A percentile compares a stretch with the other conserved stretches of the same genome.
phyloP scores from a whole-genome alignment of 306 rosid genomes.

The Arachis hypogaea region DNA sequence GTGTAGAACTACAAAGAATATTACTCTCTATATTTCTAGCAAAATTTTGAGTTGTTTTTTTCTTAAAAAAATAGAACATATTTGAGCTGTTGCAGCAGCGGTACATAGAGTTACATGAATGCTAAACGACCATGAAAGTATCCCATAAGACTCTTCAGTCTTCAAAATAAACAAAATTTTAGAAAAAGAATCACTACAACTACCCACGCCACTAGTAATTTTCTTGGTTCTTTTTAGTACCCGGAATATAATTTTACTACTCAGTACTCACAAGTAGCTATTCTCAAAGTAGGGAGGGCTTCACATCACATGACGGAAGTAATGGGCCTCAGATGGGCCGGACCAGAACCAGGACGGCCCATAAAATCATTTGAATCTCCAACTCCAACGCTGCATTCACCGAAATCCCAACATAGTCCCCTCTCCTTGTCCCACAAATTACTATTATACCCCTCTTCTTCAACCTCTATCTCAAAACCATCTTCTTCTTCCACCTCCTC shows the following conservation, averaged over 20 bases:
- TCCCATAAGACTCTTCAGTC: neutral
- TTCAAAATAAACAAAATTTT: no score
- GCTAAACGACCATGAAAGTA: neutral
- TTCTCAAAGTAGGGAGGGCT: neutral
- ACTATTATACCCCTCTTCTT: neutral
- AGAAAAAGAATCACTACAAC: neutral
- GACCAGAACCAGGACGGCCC: constrained; percentile 41
- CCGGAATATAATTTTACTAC: no score
- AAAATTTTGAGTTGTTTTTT: no score
- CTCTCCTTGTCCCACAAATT: neutral
- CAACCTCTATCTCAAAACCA: constrained; percentile 19
- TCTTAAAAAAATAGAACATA: neutral
- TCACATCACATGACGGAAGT: constrained; percentile 32
- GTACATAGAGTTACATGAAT: neutral
- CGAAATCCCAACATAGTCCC: constrained; percentile 4
- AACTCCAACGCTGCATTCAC: neutral
- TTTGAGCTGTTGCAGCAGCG: neutral
- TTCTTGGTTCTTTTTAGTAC: no score
- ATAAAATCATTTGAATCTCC: constrained; percentile 12
- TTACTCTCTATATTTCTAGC: no score
- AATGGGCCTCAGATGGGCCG: constrained; percentile 45
- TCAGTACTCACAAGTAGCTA: no score
- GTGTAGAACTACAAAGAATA: no score
- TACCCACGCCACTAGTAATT: neutral
- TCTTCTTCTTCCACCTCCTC: neutral